Evolutionary conservation across 305 asterid species (phyloP).

Genomic region (Fraxinus greggii): DNA sequence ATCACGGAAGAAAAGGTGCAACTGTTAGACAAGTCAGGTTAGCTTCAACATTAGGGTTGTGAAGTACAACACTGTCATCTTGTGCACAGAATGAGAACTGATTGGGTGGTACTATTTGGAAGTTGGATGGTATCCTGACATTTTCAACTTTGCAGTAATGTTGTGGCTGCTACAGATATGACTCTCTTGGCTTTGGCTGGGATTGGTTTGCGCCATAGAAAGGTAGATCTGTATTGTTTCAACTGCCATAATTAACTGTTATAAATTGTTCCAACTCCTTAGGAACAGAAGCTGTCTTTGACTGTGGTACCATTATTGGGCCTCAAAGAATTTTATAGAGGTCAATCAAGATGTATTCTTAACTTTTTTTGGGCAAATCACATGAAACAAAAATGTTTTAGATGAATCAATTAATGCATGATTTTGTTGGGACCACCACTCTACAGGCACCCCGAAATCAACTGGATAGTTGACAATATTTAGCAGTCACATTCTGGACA

Average conservation of each 20-base stretch:
- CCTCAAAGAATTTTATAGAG: constrained; percentile 13
- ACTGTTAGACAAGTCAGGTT: constrained; percentile 97
- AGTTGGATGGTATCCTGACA: constrained; percentile 38
- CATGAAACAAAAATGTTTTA: constrained; percentile 7
- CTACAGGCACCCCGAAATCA: constrained; percentile 9
- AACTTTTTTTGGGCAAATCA: constrained; percentile 3
- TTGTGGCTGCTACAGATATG: constrained; percentile 96
- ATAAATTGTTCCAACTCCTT: constrained; percentile 10
- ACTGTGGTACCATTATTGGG: constrained; percentile 7
- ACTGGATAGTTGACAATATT: constrained; percentile 13
- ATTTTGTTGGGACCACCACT: not conserved
- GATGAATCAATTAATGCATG: constrained; percentile 16
- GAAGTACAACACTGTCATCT: not conserved
- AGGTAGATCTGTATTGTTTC: constrained; percentile 50
- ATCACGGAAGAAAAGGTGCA: constrained; percentile 85
- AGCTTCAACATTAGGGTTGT: constrained; percentile 21
- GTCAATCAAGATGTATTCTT: not conserved
- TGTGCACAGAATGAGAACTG: not conserved
- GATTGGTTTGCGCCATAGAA: constrained; percentile 77
- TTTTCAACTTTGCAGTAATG: constrained; percentile 70
- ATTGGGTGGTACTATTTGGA: constrained; percentile 19
- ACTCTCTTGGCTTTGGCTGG: constrained; percentile 95
- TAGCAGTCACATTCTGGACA: constrained; percentile 17
- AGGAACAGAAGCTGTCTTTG: constrained; percentile 12
- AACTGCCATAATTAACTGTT: not conserved